Conservation (phyloP, 2,329 filamentous ascomycete genomes). For the Phoma sp. region DNA sequence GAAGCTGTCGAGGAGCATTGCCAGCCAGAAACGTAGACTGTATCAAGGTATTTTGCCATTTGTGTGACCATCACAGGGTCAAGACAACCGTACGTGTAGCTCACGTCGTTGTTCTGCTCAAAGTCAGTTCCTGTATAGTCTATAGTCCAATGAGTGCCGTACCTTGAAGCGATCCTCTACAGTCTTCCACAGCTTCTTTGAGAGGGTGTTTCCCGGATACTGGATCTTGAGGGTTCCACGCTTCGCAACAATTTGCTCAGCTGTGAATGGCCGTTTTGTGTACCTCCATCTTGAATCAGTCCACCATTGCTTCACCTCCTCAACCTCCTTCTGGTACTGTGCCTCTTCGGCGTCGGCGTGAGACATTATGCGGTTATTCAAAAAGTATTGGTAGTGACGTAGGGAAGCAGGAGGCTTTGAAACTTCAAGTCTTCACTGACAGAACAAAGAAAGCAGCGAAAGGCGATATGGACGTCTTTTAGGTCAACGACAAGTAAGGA, state of each 20-base stretch:
- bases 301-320: conserved; percentile 94
- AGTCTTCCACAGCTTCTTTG: conserved; percentile 94
- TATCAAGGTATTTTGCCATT: conserved; percentile 99
- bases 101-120: conserved; percentile 77
- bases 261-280: conserved; percentile 91
- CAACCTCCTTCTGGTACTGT: conserved; percentile 81
- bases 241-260: conserved; percentile 97
- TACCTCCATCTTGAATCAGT: conserved; percentile 87
- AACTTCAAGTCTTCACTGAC: neutral
- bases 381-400: conserved; percentile 10
- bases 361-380: conserved; percentile 29
- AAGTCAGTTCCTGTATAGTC: neutral
- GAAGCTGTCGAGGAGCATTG: conserved; percentile 97
- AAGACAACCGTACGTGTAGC: conserved; percentile 95
- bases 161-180: conserved; percentile 88
- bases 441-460: neutral
- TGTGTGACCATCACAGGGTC: conserved; percentile 99
- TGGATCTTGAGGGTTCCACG: conserved; percentile 88
- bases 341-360: conserved; percentile 71
- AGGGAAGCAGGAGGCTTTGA: neutral
- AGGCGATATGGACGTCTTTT: neutral
- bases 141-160: conserved; percentile 19
- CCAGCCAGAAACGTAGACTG: conserved; percentile 98
- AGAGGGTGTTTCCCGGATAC: conserved; percentile 86
- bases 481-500: conserved; percentile 28